Evolutionary conservation across 2,329 filamentous ascomycete species (phyloP), one percentile per base, ranked within the genome.

Genomic region (Ampelomyces quisqualis): DNA sequence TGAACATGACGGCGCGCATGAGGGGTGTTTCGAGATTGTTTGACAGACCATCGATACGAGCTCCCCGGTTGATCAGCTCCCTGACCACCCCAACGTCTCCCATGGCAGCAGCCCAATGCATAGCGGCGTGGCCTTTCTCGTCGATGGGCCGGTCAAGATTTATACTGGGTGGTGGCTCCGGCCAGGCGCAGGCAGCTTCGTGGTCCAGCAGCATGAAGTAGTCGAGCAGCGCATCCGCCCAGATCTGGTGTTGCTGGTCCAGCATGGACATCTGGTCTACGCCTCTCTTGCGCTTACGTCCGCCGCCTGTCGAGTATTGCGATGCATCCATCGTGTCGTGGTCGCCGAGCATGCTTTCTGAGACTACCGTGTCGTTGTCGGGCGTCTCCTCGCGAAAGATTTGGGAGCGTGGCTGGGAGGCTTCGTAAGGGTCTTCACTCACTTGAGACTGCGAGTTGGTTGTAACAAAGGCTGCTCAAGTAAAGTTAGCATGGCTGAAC

Each of bases 91-190:
- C 87, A 20, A 96, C 76, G 55, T 97, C 93, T 43, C 93, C 93
- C 91, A 98, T 98, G 17, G 93, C 89, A 38, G 89, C 90, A 13
- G 90, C 93, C 93, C 93, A 98, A 65, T 98, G 93, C 53, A 98
- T 79, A 5, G 91, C 90, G 2, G 90, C 95, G 62, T 97, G 90
- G 7, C 85, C 85, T 58, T 95, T 90, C 29, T 90, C 86, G 65
- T 98, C 93, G 49, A 98, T 96, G n/a, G 85, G 78, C 67, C 88
- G 87, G 68, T 98, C 86, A 5, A 94, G 84, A 61, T 95, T 85
- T 58, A 95, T 95, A 64, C 89, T 86, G 22, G 82, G 75, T 0
- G 93, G 93, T 2, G 91, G 90, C 46, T 88, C 82, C 1, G 90
- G 90, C 28, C 72, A 68, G 72, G 81, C 60, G 44, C 84, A 82